phyloP scores from a whole-genome alignment of 176 grass and related monocot genomes.

The Eragrostis curvula region DNA sequence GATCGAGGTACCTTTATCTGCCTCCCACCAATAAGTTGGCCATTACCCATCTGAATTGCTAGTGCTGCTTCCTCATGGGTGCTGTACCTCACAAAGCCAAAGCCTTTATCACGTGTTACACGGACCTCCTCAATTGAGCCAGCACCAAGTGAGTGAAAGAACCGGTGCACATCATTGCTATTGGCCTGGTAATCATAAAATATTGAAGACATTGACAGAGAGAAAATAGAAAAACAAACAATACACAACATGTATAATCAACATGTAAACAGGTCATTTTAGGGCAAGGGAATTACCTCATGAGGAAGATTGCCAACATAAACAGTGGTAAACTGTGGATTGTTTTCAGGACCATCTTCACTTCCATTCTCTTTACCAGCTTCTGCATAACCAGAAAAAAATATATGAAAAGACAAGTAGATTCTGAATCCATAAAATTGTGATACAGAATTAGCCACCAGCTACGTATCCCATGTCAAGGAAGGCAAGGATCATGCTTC shows the following conservation, averaged over 20 bases:
- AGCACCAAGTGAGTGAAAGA: slow-evolving; percentile 79
- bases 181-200: slow-evolving; percentile 49
- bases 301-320: slow-evolving; percentile 97
- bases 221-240: not conserved
- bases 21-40: slow-evolving; percentile 74
- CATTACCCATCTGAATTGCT: slow-evolving; percentile 86
- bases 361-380: slow-evolving; percentile 65
- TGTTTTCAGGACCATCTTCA: slow-evolving; percentile 88
- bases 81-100: slow-evolving; percentile 96
- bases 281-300: slow-evolving; percentile 46
- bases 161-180: slow-evolving; percentile 73
- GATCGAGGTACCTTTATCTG: slow-evolving; percentile 76
- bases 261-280: slow-evolving; percentile 17
- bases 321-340: slow-evolving; percentile 89
- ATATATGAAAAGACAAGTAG: not conserved
- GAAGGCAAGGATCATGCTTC: too few species aligned
- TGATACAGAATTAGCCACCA: not conserved
- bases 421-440: slow-evolving; percentile 13
- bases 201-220: not conserved
- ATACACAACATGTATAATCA: slow-evolving; percentile 11
- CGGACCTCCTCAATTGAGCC: slow-evolving; percentile 95
- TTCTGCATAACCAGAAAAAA: slow-evolving; percentile 48
- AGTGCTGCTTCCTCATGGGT: slow-evolving; percentile 89
- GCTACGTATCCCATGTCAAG: not conserved
- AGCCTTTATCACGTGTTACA: slow-evolving; percentile 92